phyloP scores from a whole-genome alignment of 345 rosid species.

The Syzygium aromaticum region DNA sequence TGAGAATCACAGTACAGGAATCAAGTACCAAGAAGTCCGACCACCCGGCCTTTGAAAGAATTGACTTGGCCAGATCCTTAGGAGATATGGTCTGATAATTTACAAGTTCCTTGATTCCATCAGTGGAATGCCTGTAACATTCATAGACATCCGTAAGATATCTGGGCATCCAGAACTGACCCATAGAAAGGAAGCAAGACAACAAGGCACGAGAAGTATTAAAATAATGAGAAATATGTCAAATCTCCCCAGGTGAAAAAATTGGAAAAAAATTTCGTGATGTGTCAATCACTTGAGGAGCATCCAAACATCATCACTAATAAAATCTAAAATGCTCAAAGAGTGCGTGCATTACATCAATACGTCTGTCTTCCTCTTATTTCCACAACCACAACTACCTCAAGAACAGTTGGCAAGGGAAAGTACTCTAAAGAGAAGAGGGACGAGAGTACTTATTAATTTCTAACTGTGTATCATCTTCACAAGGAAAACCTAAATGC shows the following conservation, averaged over 20 bases:
- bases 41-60: constrained; percentile 72
- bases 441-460: not conserved
- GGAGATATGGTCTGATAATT: constrained; percentile 70
- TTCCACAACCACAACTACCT: not conserved
- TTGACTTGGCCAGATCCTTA: constrained; percentile 56
- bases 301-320: not conserved
- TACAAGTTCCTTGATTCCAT: constrained; percentile 30
- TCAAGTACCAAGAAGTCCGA: constrained; percentile 62
- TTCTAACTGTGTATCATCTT: not conserved
- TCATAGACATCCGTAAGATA: too few relatives aligned
- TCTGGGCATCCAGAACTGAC: too few relatives aligned
- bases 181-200: not conserved
- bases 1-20: not conserved
- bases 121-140: constrained; percentile 17
- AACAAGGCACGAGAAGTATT: not conserved
- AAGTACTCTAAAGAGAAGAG: not conserved
- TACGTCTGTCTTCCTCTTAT: not conserved
- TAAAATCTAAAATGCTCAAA: not conserved
- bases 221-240: not conserved
- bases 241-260: not conserved
- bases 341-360: not conserved
- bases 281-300: not conserved
- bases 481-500: not conserved
- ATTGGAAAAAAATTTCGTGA: not conserved
- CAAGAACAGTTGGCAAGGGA: not conserved